Conservation (phyloP, 2,329 filamentous ascomycete genomes). For the Pyrenochaeta sp. region DNA sequence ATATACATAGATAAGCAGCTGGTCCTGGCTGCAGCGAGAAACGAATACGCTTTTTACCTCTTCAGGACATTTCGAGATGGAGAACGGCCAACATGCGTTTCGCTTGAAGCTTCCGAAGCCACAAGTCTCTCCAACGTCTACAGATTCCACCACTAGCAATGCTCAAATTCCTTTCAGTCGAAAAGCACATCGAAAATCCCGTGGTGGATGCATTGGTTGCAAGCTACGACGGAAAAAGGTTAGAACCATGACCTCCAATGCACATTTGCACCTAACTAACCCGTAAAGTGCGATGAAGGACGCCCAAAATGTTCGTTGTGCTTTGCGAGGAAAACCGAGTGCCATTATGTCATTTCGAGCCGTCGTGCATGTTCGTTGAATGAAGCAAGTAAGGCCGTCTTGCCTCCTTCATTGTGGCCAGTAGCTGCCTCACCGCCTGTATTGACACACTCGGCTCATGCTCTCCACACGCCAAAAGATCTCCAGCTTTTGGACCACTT, state of each 20-base stretch:
- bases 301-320: slow-evolving; percentile 8
- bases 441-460: neutral
- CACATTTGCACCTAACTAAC: neutral
- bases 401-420: slow-evolving; percentile 3
- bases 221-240: slow-evolving; percentile 14
- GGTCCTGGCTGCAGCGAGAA: neutral
- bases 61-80: neutral
- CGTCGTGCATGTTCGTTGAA: neutral
- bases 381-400: neutral
- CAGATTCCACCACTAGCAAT: neutral
- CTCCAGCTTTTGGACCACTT: slow-evolving; percentile 13
- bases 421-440: slow-evolving; percentile 4
- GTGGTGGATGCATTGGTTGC: slow-evolving; percentile 10
- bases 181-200: slow-evolving; percentile 13
- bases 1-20: neutral
- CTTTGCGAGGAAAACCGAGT: slow-evolving; percentile 1
- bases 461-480: slow-evolving; percentile 10
- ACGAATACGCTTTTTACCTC: slow-evolving; percentile 11
- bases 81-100: slow-evolving; percentile 3
- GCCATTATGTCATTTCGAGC: neutral
- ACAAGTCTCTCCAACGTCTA: neutral
- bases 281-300: slow-evolving; percentile 9
- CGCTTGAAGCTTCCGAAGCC: slow-evolving; percentile 2
- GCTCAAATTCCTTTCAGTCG: neutral
- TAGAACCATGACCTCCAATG: too few species aligned